phyloP scores from a whole-genome alignment of 179 eudicot genomes.

The Spinacia oleracea region DNA sequence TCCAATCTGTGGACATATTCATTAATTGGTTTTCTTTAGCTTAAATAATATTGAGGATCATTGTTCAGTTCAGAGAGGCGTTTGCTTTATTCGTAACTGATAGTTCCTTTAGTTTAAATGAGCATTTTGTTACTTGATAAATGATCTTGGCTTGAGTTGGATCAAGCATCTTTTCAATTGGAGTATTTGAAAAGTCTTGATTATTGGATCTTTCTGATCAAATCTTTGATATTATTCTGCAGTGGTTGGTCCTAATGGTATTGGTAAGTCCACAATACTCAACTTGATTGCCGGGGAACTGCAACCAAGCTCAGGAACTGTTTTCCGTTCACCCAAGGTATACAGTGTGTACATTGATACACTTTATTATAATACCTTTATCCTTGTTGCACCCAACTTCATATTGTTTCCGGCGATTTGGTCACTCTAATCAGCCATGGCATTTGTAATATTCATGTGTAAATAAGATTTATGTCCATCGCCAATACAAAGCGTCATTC shows the following conservation, averaged over 20 bases:
- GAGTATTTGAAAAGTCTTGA: neutral
- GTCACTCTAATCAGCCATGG: neutral
- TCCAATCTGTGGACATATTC: neutral
- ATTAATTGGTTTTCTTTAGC: neutral
- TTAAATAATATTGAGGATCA: neutral
- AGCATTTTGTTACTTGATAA: neutral
- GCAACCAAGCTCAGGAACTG: conserved; percentile 98
- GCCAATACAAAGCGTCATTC: neutral
- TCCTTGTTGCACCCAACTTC: neutral
- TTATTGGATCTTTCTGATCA: conserved; percentile 12
- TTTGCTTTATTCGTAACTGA: neutral
- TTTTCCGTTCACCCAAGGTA: conserved; percentile 97
- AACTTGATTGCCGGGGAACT: conserved; percentile 92
- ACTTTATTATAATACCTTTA: neutral
- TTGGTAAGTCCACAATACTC: conserved; percentile 96
- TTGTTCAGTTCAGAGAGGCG: neutral
- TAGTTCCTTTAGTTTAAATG: neutral
- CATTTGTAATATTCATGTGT: neutral
- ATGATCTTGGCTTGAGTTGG: conserved; percentile 6
- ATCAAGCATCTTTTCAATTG: neutral
- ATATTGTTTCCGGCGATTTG: neutral
- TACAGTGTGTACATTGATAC: conserved; percentile 1
- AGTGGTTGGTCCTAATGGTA: conserved; percentile 99
- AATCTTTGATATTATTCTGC: conserved; percentile 25
- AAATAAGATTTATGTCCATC: neutral